A percentile compares a stretch with the other conserved stretches of the same genome.
phyloP scores from a whole-genome alignment of 1,284 basidiomycete genomes.

The Austroboletus novae-zelandiae region DNA sequence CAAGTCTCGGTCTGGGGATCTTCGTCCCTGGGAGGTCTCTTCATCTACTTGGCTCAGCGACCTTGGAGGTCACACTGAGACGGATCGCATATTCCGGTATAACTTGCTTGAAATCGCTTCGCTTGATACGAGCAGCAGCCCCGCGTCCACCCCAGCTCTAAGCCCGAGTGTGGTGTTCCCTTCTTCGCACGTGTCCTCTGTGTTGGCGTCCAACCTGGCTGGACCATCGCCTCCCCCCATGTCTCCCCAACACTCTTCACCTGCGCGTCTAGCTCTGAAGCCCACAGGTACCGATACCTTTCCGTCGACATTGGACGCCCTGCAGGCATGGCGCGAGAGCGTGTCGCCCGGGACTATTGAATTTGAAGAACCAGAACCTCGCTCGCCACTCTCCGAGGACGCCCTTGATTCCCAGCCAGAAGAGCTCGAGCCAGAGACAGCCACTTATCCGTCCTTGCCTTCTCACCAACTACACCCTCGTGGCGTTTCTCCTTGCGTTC shows the following conservation, averaged over 20 bases:
- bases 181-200: slow-evolving; percentile 15
- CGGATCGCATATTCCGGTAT: slow-evolving; percentile 31
- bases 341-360: slow-evolving; percentile 19
- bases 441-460: slow-evolving; percentile 3
- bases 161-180: slow-evolving; percentile 24
- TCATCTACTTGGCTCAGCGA: slow-evolving; percentile 34
- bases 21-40: slow-evolving; percentile 17
- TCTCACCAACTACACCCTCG: slow-evolving; percentile 3
- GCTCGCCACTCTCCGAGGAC: slow-evolving; percentile 13
- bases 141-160: slow-evolving; percentile 27
- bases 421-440: slow-evolving; percentile 11
- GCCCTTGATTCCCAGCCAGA: slow-evolving; percentile 1
- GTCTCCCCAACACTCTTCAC: slow-evolving; percentile 9
- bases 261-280: slow-evolving; percentile 18
- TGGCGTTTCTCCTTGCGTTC: not conserved
- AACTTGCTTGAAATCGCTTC: slow-evolving; percentile 17
- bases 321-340: slow-evolving; percentile 32
- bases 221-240: slow-evolving; percentile 21
- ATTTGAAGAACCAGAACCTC: slow-evolving; percentile 11
- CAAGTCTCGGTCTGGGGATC: slow-evolving; percentile 14
- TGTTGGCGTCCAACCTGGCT: slow-evolving; percentile 12
- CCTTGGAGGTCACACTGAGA: slow-evolving; percentile 33
- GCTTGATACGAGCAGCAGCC: slow-evolving; percentile 20
- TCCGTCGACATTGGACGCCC: slow-evolving; percentile 26
- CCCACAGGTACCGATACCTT: slow-evolving; percentile 32